Conservation (phyloP, 2,329 filamentous ascomycete species). For the Aspergillus eucalypticola region DNA sequence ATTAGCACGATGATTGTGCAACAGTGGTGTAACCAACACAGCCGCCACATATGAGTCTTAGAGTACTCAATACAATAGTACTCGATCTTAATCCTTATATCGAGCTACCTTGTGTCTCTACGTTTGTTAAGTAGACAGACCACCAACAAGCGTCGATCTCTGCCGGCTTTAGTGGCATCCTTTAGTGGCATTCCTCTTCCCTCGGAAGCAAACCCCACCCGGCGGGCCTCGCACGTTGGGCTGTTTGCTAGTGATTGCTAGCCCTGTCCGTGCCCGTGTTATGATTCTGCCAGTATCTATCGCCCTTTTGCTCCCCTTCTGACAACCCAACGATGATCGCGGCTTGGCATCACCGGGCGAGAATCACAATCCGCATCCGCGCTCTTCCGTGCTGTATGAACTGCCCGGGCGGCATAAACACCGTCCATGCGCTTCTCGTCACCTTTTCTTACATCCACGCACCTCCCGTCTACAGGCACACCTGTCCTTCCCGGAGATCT, state of each 20-base stretch:
- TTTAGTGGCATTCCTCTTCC: slow-evolving; percentile 5
- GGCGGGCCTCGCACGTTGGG: slow-evolving; percentile 16
- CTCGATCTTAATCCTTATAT: no score
- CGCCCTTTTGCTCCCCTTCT: slow-evolving; percentile 13
- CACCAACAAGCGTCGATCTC: slow-evolving; percentile 15
- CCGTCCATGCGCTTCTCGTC: not conserved
- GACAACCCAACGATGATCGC: slow-evolving; percentile 21
- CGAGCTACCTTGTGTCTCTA: not conserved
- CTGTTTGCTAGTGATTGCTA: not conserved
- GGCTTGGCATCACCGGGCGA: slow-evolving; percentile 6
- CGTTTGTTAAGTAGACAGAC: not conserved
- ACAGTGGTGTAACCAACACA: not conserved
- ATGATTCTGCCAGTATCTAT: not conserved
- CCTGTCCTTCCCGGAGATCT: not conserved
- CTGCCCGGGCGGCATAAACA: not conserved
- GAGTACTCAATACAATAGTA: no score
- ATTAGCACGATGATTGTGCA: not conserved
- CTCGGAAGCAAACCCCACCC: slow-evolving; percentile 14
- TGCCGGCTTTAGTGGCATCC: slow-evolving; percentile 4
- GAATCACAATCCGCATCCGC: slow-evolving; percentile 16
- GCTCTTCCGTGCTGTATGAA: slow-evolving; percentile 17
- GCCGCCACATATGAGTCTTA: not conserved
- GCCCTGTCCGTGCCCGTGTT: slow-evolving; percentile 6
- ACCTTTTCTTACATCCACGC: not conserved
- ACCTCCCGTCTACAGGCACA: not conserved